Conservation (phyloP, 106 monocot species). For the Vanilla planifolia region DNA sequence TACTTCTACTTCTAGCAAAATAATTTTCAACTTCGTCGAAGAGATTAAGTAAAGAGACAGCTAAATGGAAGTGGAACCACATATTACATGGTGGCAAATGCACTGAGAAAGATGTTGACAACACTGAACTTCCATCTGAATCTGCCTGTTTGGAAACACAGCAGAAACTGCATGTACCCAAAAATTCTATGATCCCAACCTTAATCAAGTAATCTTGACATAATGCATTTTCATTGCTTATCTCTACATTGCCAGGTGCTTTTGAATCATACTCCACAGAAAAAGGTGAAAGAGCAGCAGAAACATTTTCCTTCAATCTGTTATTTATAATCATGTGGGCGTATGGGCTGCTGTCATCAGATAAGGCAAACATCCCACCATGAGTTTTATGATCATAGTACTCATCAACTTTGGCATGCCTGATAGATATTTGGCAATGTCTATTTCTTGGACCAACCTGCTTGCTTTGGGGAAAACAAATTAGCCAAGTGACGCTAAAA, state of each 20-base stretch:
- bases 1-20: conserved; percentile 13
- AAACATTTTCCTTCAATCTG: conserved; percentile 37
- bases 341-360: conserved; percentile 2
- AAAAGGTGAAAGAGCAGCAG: conserved; percentile 51
- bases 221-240: background rate
- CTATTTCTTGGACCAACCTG: conserved; percentile 57
- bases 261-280: conserved; percentile 30
- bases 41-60: conserved; percentile 40
- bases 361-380: conserved; percentile 8
- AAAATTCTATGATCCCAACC: conserved; percentile 68
- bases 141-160: conserved; percentile 31
- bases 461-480: conserved; percentile 23
- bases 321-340: conserved; percentile 21
- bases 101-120: conserved; percentile 45
- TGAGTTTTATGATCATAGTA: conserved; percentile 26
- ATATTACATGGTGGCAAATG: conserved; percentile 58
- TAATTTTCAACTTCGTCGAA: conserved; percentile 34
- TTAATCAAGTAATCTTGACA: conserved; percentile 13
- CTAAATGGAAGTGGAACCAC: conserved; percentile 72
- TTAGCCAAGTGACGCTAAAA: conserved; percentile 18
- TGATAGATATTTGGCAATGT: conserved; percentile 46
- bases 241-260: background rate
- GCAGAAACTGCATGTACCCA: conserved; percentile 45
- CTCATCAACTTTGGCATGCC: conserved; percentile 59
- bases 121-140: conserved; percentile 20